Base-by-base conservation (phyloP, 2,329 filamentous ascomycete genomes). In the Malbranchea cinnamomea region DNA sequence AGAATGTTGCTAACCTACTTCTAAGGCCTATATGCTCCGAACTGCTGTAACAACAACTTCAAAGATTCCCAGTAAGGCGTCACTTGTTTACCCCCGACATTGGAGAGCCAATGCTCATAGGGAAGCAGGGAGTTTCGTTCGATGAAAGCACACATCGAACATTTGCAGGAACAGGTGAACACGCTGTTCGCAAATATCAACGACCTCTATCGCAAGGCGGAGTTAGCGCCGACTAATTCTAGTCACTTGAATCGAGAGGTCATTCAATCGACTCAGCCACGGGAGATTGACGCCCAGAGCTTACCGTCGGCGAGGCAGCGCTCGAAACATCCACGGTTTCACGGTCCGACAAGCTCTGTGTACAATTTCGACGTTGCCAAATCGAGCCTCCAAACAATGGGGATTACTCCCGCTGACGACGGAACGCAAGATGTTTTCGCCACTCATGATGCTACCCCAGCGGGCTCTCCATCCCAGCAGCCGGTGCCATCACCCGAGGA, bases 281-380 rank as follows among this genome's bases (percentile, higher is more conserved):
- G 50, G 13, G 37, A 48, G 11, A 52, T 32, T 20, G 34, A 39
- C 10, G 29, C 27, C 15, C 36, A 35, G 4, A 33, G 32, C 12
- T 23, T 30, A 22, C 54, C 54, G n/a, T 47, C 62, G 23, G 60
- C 64, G 19, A 52, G 61, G 16, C 47, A 62, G 2, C 65, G 65
- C 37, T 56, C 59, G 48, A 70, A 60, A 39, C 71, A 68, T 35
- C 71, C 73, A 3, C 67, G 70, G 14, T 93, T 89, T 48, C 75
- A 80, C 33, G 85, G 84, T 1, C 82, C 83, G 1, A 93, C 83
- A 1, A 92, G 82, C 54, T 78, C 74, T 26, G 74, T 77, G 2
- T 93, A 85, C 54, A 85, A 78, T 41, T 69, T 93, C 17, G 80
- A 87, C 39, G 76, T 93, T 9, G 84, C 85, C 20, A 85, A 83